These are phyloP conservation scores for Wolfiporia cocos DNA, from an alignment of 1,284 basidiomycete genomes.

Conservation along the genomic window DNA sequence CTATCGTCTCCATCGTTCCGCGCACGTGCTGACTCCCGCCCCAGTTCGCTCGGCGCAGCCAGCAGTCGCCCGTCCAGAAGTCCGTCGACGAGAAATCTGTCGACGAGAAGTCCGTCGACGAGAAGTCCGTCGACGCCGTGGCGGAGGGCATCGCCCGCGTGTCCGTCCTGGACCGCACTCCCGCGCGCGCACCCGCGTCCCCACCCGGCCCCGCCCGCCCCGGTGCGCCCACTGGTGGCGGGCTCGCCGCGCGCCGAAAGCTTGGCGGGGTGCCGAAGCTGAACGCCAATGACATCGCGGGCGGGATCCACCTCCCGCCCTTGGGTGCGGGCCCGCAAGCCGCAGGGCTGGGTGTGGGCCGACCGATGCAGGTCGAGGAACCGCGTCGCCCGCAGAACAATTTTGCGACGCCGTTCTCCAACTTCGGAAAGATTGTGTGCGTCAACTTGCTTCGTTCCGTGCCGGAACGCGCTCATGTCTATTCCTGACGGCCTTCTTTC, in stretches of 20 bases:
- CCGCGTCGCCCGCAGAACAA: conserved; percentile 36
- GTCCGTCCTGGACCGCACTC: conserved; percentile 26
- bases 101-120: conserved; percentile 33
- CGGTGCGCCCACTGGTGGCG: conserved; percentile 18
- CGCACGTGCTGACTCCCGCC: no score
- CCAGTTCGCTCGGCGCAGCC: conserved; percentile 53
- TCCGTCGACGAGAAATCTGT: no score
- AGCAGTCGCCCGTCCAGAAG: conserved; percentile 22
- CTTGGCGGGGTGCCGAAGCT: conserved; percentile 43
- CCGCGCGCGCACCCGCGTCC: conserved; percentile 19
- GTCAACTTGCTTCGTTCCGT: conserved; percentile 25
- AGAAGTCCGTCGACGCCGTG: conserved; percentile 32
- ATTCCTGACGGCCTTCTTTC: not conserved
- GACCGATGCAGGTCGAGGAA: conserved; percentile 39
- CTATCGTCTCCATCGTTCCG: conserved; percentile 3
- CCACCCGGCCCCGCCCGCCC: conserved; percentile 17
- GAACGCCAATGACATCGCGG: conserved; percentile 56
- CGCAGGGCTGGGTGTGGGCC: conserved; percentile 68
- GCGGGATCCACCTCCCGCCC: conserved; percentile 29
- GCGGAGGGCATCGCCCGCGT: conserved; percentile 35
- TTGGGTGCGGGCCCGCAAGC: conserved; percentile 46
- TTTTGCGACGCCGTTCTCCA: conserved; percentile 79
- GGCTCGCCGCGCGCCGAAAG: conserved; percentile 45
- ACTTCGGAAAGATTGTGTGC: conserved; percentile 93
- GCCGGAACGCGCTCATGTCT: not conserved